Evolutionary conservation across 2,329 filamentous ascomycete genomes (phyloP).

Genomic region (Camillea tinctor): DNA sequence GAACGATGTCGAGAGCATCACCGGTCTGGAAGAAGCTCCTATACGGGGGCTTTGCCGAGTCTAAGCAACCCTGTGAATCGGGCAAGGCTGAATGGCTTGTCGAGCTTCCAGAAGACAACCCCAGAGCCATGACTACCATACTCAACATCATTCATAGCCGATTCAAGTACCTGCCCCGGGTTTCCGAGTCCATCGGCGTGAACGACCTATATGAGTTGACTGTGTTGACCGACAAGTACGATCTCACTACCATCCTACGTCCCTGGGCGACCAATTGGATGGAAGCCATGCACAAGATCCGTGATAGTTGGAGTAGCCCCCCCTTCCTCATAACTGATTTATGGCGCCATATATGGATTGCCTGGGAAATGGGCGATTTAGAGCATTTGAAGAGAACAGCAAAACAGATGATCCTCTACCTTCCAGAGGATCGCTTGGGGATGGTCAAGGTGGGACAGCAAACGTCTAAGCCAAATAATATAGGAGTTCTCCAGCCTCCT

Average conservation of each 20-base stretch:
- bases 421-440: neutral
- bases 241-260: conserved; percentile 21
- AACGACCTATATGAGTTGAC: conserved; percentile 21
- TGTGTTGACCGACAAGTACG: conserved; percentile 27
- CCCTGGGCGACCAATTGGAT: conserved; percentile 24
- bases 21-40: conserved; percentile 25
- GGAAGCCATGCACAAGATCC: neutral
- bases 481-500: conserved; percentile 6
- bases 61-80: conserved; percentile 6
- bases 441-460: too few species aligned
- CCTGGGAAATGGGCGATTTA: conserved; percentile 16
- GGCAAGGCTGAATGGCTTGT: conserved; percentile 21
- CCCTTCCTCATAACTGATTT: neutral
- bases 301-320: neutral
- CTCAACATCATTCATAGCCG: conserved; percentile 32
- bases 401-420: neutral
- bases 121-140: conserved; percentile 28
- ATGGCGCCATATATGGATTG: conserved; percentile 9
- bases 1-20: conserved; percentile 23
- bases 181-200: neutral
- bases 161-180: conserved; percentile 23
- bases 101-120: conserved; percentile 32
- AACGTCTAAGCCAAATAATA: too few species aligned
- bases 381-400: neutral
- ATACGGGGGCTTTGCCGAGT: conserved; percentile 25